Percentiles rank a stretch among this genome's conserved stretches.
Evolutionary conservation across 257 asterid species (phyloP).

Genomic region (Nicotiana benthamiana): DNA sequence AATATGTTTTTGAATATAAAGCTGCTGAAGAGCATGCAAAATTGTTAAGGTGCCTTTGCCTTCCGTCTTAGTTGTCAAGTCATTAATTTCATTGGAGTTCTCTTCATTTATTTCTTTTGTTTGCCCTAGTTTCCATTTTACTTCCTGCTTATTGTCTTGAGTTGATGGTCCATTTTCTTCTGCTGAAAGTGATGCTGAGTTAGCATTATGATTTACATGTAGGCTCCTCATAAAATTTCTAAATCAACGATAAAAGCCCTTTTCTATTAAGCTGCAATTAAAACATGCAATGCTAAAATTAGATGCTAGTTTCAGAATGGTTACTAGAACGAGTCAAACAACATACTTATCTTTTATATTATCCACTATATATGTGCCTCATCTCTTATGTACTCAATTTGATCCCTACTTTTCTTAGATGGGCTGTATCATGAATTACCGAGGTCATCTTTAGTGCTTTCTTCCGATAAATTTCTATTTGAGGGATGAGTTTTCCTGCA

Average conservation of each 20-base stretch:
- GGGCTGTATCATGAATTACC: neutral
- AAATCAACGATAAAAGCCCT: neutral
- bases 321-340: neutral
- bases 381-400: neutral
- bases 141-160: neutral
- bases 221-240: neutral
- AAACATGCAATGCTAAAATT: neutral
- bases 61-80: neutral
- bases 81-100: neutral
- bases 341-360: neutral
- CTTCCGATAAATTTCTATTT: neutral
- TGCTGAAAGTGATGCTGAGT: neutral
- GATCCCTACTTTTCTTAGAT: neutral
- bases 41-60: slow-evolving; percentile 55
- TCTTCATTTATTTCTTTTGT: neutral
- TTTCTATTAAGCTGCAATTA: neutral
- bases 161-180: neutral
- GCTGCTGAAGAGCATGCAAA: slow-evolving; percentile 98
- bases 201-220: neutral
- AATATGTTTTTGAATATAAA: slow-evolving; percentile 76
- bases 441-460: neutral
- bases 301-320: slow-evolving; percentile 1
- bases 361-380: neutral
- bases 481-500: neutral
- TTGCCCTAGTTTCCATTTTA: neutral